phyloP scores from a whole-genome alignment of 1,284 basidiomycete genomes.

The Fomitopsis schrenkii region DNA sequence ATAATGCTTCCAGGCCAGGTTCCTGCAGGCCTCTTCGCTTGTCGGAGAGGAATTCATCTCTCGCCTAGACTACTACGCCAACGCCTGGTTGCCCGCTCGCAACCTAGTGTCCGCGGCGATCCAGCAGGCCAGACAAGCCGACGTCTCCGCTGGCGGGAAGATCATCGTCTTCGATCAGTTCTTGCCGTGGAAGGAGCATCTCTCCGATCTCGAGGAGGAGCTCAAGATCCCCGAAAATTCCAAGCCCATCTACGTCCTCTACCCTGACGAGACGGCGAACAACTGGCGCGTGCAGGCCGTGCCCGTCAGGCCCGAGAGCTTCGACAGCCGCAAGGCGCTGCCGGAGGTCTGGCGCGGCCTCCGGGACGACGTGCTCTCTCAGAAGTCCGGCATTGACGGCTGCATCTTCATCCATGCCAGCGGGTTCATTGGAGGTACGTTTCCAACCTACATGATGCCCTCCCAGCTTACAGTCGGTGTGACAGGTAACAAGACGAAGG shows the following conservation, averaged over 20 bases:
- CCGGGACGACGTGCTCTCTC: constrained; percentile 78
- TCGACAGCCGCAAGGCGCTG: constrained; percentile 87
- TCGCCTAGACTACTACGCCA: constrained; percentile 79
- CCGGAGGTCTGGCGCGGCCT: constrained; percentile 94
- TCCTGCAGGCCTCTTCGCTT: constrained; percentile 77
- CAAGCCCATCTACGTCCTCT: constrained; percentile 82
- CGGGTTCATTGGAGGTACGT: constrained; percentile 91
- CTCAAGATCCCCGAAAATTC: constrained; percentile 37
- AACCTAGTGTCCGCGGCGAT: constrained; percentile 77
- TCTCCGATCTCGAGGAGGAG: constrained; percentile 81
- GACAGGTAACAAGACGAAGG: constrained; percentile 85
- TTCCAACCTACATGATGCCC: background rate
- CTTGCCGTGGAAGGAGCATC: constrained; percentile 92
- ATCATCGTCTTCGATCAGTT: constrained; percentile 83
- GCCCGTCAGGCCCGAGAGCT: constrained; percentile 78
- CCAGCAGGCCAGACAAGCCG: constrained; percentile 54
- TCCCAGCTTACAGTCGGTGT: background rate
- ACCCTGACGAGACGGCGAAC: constrained; percentile 76
- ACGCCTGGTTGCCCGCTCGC: constrained; percentile 92
- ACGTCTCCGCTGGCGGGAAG: constrained; percentile 57
- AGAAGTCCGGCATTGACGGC: constrained; percentile 74
- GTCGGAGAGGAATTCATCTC: constrained; percentile 87
- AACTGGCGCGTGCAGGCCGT: constrained; percentile 97
- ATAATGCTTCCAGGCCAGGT: constrained; percentile 50
- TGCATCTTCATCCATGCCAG: constrained; percentile 93